Percentiles rank a stretch among this genome's conserved stretches.
Conservation (phyloP, 2,329 filamentous ascomycete genomes). For the Talaromyces sp. region DNA sequence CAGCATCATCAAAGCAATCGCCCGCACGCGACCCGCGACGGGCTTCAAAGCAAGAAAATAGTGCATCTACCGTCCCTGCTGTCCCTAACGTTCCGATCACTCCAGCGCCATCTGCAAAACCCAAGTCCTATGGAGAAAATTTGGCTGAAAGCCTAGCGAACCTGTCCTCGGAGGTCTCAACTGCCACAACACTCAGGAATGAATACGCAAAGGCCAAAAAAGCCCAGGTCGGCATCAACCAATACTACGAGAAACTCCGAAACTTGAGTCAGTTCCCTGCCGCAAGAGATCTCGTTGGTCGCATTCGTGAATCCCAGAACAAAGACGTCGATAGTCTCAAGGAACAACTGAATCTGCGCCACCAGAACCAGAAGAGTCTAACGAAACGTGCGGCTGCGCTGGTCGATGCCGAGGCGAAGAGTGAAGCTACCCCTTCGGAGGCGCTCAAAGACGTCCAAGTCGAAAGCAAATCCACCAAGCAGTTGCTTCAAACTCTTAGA, state of each 20-base stretch:
- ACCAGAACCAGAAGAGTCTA: conserved; percentile 1
- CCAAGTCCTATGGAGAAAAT: conserved; percentile 15
- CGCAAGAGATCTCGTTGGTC: conserved; percentile 13
- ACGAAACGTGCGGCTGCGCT: conserved; percentile 10
- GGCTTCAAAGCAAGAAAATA: conserved; percentile 7
- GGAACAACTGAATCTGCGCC: conserved; percentile 9
- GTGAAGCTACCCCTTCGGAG: background rate
- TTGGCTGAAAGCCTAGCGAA: conserved; percentile 11
- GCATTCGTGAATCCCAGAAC: conserved; percentile 12
- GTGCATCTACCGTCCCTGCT: background rate
- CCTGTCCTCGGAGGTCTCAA: conserved; percentile 12
- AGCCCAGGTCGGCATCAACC: background rate
- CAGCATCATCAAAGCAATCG: background rate
- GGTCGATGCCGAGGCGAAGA: conserved; percentile 7
- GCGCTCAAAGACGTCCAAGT: conserved; percentile 7
- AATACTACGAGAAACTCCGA: conserved; percentile 19
- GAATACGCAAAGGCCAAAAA: conserved; percentile 19
- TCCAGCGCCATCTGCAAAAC: background rate
- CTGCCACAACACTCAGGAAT: background rate
- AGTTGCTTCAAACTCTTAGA: background rate
- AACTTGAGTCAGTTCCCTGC: conserved; percentile 20
- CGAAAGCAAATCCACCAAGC: conserved; percentile 14
- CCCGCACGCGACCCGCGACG: conserved; percentile 15
- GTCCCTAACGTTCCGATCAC: background rate
- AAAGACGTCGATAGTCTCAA: conserved; percentile 6